Conservation (phyloP, 2,329 filamentous ascomycete genomes). For the Colletotrichum sp. region DNA sequence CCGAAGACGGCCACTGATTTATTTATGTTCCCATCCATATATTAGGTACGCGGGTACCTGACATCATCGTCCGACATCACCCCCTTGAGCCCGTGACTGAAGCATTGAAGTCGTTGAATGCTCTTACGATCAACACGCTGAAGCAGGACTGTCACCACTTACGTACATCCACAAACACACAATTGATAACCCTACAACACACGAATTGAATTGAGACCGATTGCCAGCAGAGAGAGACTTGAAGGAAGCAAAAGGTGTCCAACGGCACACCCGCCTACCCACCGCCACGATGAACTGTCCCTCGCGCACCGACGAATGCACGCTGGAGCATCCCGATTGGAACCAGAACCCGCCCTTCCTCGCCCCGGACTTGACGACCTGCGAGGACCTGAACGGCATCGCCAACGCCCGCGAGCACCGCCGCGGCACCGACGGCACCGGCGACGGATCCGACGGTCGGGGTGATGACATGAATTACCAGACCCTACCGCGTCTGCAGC, state of each 20-base stretch:
- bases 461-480: slow-evolving; percentile 23
- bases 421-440: slow-evolving; percentile 37
- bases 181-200: not conserved
- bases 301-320: slow-evolving; percentile 57
- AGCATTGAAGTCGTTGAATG: not conserved
- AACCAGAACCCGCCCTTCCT: slow-evolving; percentile 60
- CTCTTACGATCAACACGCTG: not conserved
- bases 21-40: slow-evolving; percentile 1
- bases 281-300: slow-evolving; percentile 55
- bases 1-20: not conserved
- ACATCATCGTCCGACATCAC: slow-evolving; percentile 3
- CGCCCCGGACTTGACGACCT: slow-evolving; percentile 53
- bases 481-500: slow-evolving; percentile 12
- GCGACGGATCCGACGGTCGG: slow-evolving; percentile 19
- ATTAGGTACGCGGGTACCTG: slow-evolving; percentile 5
- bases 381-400: slow-evolving; percentile 61
- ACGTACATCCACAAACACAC: not conserved
- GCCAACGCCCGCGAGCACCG: slow-evolving; percentile 53
- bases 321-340: slow-evolving; percentile 51
- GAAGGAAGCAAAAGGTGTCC: not conserved
- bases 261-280: not conserved
- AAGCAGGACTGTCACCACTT: not conserved
- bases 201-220: not conserved
- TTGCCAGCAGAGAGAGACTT: not conserved
- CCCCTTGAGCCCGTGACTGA: not conserved